Conservation (phyloP, 176 grass and related monocot genomes). For the Carex pumila region DNA sequence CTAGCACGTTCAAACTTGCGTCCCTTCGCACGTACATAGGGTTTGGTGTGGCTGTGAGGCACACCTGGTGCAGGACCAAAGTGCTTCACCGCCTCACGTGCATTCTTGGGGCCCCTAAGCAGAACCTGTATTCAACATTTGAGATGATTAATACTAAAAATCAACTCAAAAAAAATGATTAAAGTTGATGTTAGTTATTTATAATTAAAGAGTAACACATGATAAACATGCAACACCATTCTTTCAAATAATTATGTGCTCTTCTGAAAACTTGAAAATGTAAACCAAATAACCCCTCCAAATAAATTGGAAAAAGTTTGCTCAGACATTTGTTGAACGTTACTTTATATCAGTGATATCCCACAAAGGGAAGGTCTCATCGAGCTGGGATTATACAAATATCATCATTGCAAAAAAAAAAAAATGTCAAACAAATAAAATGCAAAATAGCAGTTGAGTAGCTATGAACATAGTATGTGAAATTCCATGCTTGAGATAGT, state of each 20-base stretch:
- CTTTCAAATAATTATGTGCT: background rate
- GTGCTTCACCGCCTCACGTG: slow-evolving; percentile 73
- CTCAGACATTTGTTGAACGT: slow-evolving; percentile 55
- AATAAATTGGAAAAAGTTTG: background rate
- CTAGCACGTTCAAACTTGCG: slow-evolving; percentile 73
- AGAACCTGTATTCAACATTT: slow-evolving; percentile 28
- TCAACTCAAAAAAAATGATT: background rate
- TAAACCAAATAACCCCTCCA: background rate
- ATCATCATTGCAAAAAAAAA: slow-evolving; percentile 1
- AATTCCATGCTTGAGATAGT: background rate
- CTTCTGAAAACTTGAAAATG: background rate
- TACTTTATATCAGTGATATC: slow-evolving; percentile 39
- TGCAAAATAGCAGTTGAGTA: background rate
- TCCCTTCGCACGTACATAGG: slow-evolving; percentile 66
- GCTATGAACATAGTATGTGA: background rate
- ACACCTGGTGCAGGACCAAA: slow-evolving; percentile 72
- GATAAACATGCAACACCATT: background rate
- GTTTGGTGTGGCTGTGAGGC: slow-evolving; percentile 74
- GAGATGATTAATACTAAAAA: background rate
- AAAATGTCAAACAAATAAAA: background rate
- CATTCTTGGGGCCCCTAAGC: slow-evolving; percentile 73
- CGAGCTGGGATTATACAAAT: slow-evolving; percentile 65
- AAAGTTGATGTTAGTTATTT: background rate
- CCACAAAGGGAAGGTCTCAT: slow-evolving; percentile 72
- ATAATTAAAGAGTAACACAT: background rate